A percentile compares a stretch with the other conserved stretches of the same genome.
phyloP scores from a whole-genome alignment of 371 early-diverging fungal species.

The Rhizopus sp. region DNA sequence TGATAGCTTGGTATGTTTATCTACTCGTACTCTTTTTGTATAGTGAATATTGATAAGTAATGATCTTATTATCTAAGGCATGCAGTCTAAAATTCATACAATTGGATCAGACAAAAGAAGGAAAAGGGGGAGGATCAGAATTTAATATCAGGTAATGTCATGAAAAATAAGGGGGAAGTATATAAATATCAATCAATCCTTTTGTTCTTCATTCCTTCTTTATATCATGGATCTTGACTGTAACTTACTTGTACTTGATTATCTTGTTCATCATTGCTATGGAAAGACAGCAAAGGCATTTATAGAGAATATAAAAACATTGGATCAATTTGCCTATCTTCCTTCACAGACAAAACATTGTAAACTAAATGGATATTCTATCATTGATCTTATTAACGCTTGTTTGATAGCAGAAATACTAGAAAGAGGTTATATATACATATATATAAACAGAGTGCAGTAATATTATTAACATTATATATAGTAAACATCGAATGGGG shows the following conservation, averaged over 20 bases:
- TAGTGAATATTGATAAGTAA: too few relatives aligned
- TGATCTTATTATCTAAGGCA: too few relatives aligned
- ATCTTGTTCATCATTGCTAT: conserved; percentile 62
- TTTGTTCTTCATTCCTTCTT: conserved; percentile 3
- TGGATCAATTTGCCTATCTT: conserved; percentile 8
- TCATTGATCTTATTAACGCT: neutral
- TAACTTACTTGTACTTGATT: conserved; percentile 43
- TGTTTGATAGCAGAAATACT: neutral
- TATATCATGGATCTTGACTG: conserved; percentile 25
- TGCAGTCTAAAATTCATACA: too few relatives aligned
- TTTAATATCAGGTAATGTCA: too few relatives aligned
- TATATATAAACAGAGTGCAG: neutral
- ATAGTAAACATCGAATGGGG: conserved; percentile 26
- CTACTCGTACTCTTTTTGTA: too few relatives aligned
- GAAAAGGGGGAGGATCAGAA: too few relatives aligned
- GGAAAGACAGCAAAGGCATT: conserved; percentile 65
- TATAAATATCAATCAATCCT: neutral
- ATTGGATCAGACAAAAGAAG: too few relatives aligned
- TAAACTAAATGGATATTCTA: neutral
- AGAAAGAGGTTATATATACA: neutral
- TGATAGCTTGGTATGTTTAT: too few relatives aligned
- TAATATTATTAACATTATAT: neutral
- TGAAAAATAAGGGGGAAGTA: too few relatives aligned
- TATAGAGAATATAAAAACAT: conserved; percentile 45
- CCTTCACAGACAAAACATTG: conserved; percentile 4